Percentiles rank a stretch among this genome's conserved stretches.
These are phyloP conservation scores for Citrus australasica DNA, from an alignment of 345 rosid genomes.

Conservation along the genomic window DNA sequence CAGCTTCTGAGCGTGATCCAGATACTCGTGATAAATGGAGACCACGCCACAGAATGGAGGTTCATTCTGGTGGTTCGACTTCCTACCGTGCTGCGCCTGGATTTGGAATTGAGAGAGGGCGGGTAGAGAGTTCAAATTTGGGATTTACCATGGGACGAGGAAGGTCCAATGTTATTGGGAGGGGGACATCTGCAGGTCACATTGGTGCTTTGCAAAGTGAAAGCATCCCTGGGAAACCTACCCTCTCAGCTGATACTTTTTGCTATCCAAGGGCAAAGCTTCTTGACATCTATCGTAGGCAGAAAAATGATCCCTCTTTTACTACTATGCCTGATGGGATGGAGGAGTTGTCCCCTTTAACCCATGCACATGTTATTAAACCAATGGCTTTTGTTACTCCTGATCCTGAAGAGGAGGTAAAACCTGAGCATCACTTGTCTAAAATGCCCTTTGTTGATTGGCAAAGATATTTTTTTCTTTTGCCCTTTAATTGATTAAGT, in stretches of 20 bases:
- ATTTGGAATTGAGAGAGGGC: conserved; percentile 52
- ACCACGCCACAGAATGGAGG: conserved; percentile 66
- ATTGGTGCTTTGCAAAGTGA: conserved; percentile 31
- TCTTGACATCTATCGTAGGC: conserved; percentile 60
- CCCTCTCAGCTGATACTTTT: conserved; percentile 25
- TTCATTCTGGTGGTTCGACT: conserved; percentile 39
- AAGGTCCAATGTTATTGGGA: conserved; percentile 41
- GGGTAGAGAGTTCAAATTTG: conserved; percentile 39
- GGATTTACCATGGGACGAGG: conserved; percentile 69
- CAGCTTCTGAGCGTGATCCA: conserved; percentile 45
- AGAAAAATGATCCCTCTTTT: conserved; percentile 36
- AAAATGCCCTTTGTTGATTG: neutral
- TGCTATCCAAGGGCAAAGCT: conserved; percentile 67
- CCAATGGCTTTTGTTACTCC: conserved; percentile 65
- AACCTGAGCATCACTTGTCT: neutral
- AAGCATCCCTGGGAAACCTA: conserved; percentile 40
- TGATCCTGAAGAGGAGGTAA: conserved; percentile 54
- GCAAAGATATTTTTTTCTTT: neutral
- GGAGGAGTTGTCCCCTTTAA: conserved; percentile 40
- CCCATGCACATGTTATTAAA: conserved; percentile 25
- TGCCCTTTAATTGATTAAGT: neutral
- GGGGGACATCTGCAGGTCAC: conserved; percentile 25
- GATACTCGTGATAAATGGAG: conserved; percentile 80
- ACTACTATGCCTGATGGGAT: conserved; percentile 33
- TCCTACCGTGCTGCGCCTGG: conserved; percentile 61